These are phyloP conservation scores for Boletus eberwhitei DNA, from an alignment of 768 basidiomycete genomes.

Conservation along the genomic window DNA sequence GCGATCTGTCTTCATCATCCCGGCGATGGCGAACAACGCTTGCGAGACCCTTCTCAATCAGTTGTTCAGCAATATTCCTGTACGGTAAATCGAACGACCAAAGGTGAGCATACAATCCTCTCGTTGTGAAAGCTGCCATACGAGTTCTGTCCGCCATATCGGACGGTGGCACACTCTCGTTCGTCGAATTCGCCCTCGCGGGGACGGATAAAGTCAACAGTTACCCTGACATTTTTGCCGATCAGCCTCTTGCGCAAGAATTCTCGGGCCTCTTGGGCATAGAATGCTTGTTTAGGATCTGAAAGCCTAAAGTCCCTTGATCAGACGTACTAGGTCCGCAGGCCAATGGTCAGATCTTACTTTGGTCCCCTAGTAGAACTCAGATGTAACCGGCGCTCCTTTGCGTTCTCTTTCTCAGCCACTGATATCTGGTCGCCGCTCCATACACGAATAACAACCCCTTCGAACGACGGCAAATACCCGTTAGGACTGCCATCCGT, in stretches of 20 bases:
- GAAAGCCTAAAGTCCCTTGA: conserved; percentile 50
- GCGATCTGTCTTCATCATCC: conserved; percentile 94
- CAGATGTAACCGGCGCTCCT: conserved; percentile 81
- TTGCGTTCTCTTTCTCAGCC: conserved; percentile 62
- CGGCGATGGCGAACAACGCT: conserved; percentile 88
- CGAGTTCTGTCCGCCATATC: conserved; percentile 78
- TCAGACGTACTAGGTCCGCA: not conserved
- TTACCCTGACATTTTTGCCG: conserved; percentile 81
- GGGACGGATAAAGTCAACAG: conserved; percentile 87
- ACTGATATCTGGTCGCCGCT: conserved; percentile 88
- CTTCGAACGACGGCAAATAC: conserved; percentile 63
- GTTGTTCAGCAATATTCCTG: conserved; percentile 88
- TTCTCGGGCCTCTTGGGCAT: conserved; percentile 90
- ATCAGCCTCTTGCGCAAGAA: conserved; percentile 90
- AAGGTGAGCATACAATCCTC: not conserved
- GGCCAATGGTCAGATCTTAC: conserved; percentile 38
- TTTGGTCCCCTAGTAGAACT: conserved; percentile 86
- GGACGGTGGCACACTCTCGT: conserved; percentile 87
- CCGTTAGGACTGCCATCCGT: conserved; percentile 46
- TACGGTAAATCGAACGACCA: not conserved
- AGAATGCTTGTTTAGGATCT: conserved; percentile 82
- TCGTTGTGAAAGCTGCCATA: conserved; percentile 35
- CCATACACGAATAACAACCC: conserved; percentile 83
- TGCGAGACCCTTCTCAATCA: conserved; percentile 91
- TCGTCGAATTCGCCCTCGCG: conserved; percentile 92